Evolutionary conservation across 2,329 filamentous ascomycete genomes (phyloP).

Genomic region (Xylariaceae sp.): DNA sequence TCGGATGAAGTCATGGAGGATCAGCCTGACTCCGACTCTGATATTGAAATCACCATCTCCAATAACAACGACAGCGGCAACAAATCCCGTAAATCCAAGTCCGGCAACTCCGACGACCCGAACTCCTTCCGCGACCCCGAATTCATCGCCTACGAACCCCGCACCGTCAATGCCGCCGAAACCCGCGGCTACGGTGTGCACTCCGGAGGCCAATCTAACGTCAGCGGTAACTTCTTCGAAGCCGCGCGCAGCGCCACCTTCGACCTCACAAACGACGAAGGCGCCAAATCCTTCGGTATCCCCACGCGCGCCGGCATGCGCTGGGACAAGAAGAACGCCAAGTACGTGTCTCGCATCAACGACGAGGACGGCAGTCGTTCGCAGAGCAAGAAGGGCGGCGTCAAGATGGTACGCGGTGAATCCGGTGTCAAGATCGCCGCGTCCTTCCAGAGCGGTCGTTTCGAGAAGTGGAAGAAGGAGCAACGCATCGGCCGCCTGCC

Average conservation of each 20-base stretch:
- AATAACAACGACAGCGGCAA: constrained; percentile 45
- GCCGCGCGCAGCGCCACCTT: constrained; percentile 83
- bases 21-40: constrained; percentile 49
- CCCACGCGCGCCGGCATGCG: constrained; percentile 72
- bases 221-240: constrained; percentile 70
- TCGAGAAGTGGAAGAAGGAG: constrained; percentile 84
- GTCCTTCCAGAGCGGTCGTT: constrained; percentile 86
- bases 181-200: constrained; percentile 92
- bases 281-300: constrained; percentile 70
- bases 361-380: constrained; percentile 84
- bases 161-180: constrained; percentile 73
- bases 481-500: constrained; percentile 77
- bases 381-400: constrained; percentile 44
- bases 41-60: constrained; percentile 66
- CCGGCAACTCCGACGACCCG: constrained; percentile 4
- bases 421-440: constrained; percentile 94
- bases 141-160: constrained; percentile 95
- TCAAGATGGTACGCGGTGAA: constrained; percentile 72
- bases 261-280: constrained; percentile 89
- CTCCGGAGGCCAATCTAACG: constrained; percentile 58
- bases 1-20: constrained; percentile 25
- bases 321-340: constrained; percentile 96
- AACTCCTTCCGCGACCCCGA: constrained; percentile 68
- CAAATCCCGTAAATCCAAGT: constrained; percentile 32
- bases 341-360: constrained; percentile 87